These are phyloP conservation scores for Laetiporus sulphureus DNA, from an alignment of 1,284 basidiomycete species.

Conservation along the genomic window DNA sequence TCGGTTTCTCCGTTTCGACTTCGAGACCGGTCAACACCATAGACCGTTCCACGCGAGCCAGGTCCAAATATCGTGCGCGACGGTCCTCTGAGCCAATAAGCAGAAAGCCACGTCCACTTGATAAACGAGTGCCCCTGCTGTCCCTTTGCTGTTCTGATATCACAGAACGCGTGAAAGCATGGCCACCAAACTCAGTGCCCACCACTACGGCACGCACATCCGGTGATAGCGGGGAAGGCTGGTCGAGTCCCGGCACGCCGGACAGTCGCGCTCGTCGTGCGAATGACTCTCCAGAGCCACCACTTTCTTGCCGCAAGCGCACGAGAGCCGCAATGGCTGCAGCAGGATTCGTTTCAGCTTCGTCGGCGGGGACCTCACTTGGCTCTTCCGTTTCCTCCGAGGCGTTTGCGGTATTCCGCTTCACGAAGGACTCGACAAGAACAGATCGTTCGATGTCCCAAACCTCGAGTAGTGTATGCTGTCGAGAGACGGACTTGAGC, in stretches of 20 bases:
- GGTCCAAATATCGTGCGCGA: conserved; percentile 78
- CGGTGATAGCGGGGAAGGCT: conserved; percentile 38
- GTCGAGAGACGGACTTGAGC: conserved; percentile 13
- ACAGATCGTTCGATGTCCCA: conserved; percentile 73
- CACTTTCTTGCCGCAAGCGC: conserved; percentile 35
- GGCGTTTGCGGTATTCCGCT: conserved; percentile 32
- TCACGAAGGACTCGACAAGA: conserved; percentile 66
- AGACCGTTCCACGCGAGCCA: conserved; percentile 66
- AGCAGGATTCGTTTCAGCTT: conserved; percentile 57
- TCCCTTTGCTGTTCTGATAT: conserved; percentile 44
- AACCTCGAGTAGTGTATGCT: conserved; percentile 56
- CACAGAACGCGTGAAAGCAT: conserved; percentile 46
- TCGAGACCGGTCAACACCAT: conserved; percentile 67
- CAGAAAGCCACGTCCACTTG: conserved; percentile 57
- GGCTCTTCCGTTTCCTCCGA: conserved; percentile 45
- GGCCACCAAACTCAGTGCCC: conserved; percentile 69
- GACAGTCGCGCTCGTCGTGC: conserved; percentile 14
- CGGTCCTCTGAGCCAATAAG: conserved; percentile 81
- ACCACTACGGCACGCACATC: conserved; percentile 61
- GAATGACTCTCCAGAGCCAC: conserved; percentile 11
- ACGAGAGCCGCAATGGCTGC: conserved; percentile 58
- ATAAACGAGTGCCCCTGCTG: conserved; percentile 27
- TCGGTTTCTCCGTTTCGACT: conserved; percentile 58
- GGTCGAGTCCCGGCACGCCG: conserved; percentile 20
- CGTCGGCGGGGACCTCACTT: conserved; percentile 39